Evolutionary conservation across 768 basidiomycete species (phyloP).

Genomic region (Podaxis mareebaensis): DNA sequence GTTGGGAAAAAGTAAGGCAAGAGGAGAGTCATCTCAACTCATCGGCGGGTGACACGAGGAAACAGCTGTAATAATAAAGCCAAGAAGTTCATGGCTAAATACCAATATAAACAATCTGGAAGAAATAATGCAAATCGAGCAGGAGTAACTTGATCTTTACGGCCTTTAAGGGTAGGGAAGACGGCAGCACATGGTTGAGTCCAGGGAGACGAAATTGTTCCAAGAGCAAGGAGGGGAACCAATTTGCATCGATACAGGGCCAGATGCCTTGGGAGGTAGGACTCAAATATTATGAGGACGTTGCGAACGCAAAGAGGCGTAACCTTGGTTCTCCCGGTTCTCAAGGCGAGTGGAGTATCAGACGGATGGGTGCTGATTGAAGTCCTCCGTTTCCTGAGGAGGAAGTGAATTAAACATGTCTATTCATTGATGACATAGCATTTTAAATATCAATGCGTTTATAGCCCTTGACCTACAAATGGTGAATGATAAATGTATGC

Average conservation of each 20-base stretch:
- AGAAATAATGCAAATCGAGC: not conserved
- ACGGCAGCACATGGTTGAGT: no score
- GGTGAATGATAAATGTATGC: not conserved
- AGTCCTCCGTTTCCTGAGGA: not conserved
- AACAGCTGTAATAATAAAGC: not conserved
- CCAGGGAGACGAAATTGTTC: no score
- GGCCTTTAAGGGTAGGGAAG: no score
- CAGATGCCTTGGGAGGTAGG: no score
- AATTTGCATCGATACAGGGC: no score
- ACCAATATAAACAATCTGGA: not conserved
- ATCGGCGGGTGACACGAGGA: not conserved
- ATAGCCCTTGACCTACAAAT: slow-evolving; percentile 75
- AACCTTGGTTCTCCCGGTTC: no score
- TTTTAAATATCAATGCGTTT: slow-evolving; percentile 64
- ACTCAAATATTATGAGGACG: no score
- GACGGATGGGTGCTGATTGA: not conserved
- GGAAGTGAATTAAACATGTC: not conserved
- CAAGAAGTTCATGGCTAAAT: not conserved
- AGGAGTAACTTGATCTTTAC: no score
- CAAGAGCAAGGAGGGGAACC: no score
- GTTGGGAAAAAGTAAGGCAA: no score
- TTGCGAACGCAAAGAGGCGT: no score
- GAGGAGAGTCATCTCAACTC: no score
- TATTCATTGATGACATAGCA: not conserved
- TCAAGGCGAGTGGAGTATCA: not conserved